Evolutionary conservation across 352 stramenopile genomes (phyloP), one percentile per base, ranked within the genome.

Genomic region (Phytopythium vexans): DNA sequence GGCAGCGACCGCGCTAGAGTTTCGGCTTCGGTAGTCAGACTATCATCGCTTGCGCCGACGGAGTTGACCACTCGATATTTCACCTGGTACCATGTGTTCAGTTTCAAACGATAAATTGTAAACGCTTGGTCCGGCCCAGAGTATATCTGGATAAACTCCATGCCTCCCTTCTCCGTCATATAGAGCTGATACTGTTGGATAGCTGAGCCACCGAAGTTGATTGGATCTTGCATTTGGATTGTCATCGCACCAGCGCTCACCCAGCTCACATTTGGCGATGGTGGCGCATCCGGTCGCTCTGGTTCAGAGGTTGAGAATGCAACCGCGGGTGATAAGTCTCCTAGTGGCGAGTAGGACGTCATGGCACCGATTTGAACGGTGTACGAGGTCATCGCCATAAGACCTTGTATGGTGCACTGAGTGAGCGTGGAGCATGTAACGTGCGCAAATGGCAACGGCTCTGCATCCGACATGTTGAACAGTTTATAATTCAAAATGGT

Each of bases 61-160:
- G 56, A 35, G 38, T 88, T 88, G 3, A 70, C 60, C 0, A 66
- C 70, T 51, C 80, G 68, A 40, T 82, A 86, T 35, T 73, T 85
- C 38, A 85, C 54, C 38, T 62, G 39, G 38, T 86, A 88, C 0
- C 21, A 35, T 3, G 67, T 75, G 11, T 56, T 52, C 0, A 65
- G 64, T 2, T 70, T 40, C 8, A 84, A 48, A 1, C 58, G 61
- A 42, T 79, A 82, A 14, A 77, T 50, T 0, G 65, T 82, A 41
- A 54, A 56, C 1, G 55, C 59, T 7, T 8, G 49, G 1, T 31
- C 49, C 0, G 14, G 7, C 14, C 64, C 63, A 8, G 64, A 49
- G 45, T 84, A 88, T 5, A 70, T 33, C 8, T 63, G 33, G 1
- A 33, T 27, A 41, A 76, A 81, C 1, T 58, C 64, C 4, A 27